phyloP scores from a whole-genome alignment of 192 early-diverging fungal species.

The Linnemannia schmuckeri region DNA sequence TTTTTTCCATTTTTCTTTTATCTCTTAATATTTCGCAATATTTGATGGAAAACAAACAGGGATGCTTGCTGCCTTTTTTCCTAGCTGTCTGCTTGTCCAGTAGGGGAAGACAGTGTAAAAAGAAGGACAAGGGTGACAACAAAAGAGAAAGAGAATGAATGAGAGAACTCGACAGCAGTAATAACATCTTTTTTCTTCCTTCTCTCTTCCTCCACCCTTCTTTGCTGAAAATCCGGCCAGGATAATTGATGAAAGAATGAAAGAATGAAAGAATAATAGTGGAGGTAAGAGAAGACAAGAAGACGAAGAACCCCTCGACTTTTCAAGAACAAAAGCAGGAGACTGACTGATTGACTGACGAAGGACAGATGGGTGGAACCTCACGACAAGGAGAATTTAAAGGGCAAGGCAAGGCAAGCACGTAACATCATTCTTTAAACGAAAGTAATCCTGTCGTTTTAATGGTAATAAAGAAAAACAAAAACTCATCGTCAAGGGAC shows the following conservation, averaged over 20 bases:
- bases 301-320: too few relatives aligned
- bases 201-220: not conserved
- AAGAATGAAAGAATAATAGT: not conserved
- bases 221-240: not conserved
- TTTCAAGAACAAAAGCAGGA: too few relatives aligned
- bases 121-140: not conserved
- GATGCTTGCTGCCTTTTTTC: not conserved
- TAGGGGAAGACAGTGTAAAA: not conserved
- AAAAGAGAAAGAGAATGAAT: not conserved
- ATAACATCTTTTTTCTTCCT: not conserved
- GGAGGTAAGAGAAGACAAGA: not conserved
- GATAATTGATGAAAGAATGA: not conserved
- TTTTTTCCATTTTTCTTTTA: not conserved
- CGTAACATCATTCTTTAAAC: too few relatives aligned
- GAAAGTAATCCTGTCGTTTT: not conserved
- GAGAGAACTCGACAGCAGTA: too few relatives aligned
- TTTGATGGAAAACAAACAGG: not conserved
- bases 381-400: too few relatives aligned
- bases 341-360: too few relatives aligned
- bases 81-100: not conserved
- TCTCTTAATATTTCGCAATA: not conserved
- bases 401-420: too few relatives aligned
- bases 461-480: too few relatives aligned
- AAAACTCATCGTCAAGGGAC: not conserved
- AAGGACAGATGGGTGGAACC: too few relatives aligned